Evolutionary conservation across 2,329 filamentous ascomycete species (phyloP), one percentile per base, ranked within the genome.

Genomic region (Meredithiella fracta): DNA sequence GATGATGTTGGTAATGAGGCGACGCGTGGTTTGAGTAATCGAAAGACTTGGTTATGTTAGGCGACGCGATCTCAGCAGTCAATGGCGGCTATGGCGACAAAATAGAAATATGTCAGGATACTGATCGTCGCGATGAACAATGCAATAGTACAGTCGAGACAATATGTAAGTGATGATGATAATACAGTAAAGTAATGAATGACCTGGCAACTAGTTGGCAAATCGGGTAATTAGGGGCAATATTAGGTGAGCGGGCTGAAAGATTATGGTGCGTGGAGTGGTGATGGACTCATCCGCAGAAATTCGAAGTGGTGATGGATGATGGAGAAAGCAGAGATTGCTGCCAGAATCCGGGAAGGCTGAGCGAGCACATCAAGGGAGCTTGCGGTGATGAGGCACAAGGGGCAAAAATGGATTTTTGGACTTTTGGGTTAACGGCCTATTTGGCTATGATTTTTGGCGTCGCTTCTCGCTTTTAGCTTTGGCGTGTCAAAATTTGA

Each of bases 21-120:
- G 76, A 77, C 53, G 70, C 70, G 64, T 75, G 74, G 62, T 65
- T 65, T 59, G 69, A 68, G 65, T 51, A n/a, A 20, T 56, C 47
- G 47, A 54, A 37, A 42, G 38, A 53, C 14, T n/a, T 44, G 49
- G n/a, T 55, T 8, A 8, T 51, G 22, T 55, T 29, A 37, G 56
- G 26, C 34, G 44, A 44, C 47, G 56, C 53, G 56, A 47, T 54
- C 17, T 42, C 20, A 26, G 23, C 34, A 15, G 23, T 56, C 54
- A 26, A 56, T 37, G 11, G 47, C 20, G 49, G 49, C 54, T 44
- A 44, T 44, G 20, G 15, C 17, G 40, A 44, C 17, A 22, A 44
- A 22, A 20, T 17, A 44, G 4, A 2, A 44, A 44, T 17, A 17
- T 8, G 26, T 42, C 31, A 50, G 47, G 29, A 34, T 56, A 42